A percentile compares a stretch with the other conserved stretches of the same genome.
phyloP scores from a whole-genome alignment of 2,329 filamentous ascomycete genomes.

The Penicillium sp. region DNA sequence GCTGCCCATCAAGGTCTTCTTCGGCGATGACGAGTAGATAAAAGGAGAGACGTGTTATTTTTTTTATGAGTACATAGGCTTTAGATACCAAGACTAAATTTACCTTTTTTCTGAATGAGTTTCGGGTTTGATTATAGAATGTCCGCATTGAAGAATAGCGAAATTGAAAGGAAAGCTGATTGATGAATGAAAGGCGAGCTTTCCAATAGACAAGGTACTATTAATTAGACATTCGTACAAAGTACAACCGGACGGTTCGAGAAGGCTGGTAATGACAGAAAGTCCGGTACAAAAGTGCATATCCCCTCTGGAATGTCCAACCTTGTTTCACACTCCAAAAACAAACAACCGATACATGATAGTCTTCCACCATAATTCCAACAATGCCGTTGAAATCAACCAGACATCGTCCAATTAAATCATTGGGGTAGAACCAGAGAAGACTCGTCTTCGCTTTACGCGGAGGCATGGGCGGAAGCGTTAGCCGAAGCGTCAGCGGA shows the following conservation, averaged over 20 bases:
- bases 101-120: neutral
- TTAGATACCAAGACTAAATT: constrained; percentile 23
- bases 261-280: neutral
- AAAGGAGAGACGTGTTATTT: constrained; percentile 11
- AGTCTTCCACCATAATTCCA: neutral
- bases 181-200: neutral
- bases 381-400: neutral
- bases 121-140: neutral
- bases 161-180: too few species aligned
- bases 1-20: constrained; percentile 74
- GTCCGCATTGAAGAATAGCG: too few species aligned
- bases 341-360: neutral
- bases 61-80: constrained; percentile 23
- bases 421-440: too few species aligned
- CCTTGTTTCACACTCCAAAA: neutral
- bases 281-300: neutral
- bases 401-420: too few species aligned
- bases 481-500: constrained; percentile 3
- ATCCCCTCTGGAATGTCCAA: neutral
- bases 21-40: constrained; percentile 72
- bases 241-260: neutral
- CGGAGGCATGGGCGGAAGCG: constrained; percentile 3
- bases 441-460: neutral
- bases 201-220: neutral
- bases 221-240: neutral